Conservation (phyloP, 2,329 filamentous ascomycete species). For the Simplicillium aogashimaense region DNA sequence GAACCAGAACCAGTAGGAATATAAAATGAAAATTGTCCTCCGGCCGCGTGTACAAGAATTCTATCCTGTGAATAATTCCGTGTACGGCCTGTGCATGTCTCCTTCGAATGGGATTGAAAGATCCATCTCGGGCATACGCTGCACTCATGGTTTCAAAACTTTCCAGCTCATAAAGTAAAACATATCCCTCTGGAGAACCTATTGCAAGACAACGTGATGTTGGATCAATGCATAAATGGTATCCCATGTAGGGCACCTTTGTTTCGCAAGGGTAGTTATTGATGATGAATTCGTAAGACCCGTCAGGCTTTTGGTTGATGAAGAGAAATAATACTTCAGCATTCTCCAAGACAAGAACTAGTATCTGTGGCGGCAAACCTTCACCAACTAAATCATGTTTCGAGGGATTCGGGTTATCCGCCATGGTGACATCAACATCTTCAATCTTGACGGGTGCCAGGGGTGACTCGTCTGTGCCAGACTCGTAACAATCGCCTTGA, state of each 20-base stretch:
- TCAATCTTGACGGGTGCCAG: constrained; percentile 1
- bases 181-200: constrained; percentile 57
- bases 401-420: neutral
- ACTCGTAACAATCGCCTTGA: constrained; percentile 45
- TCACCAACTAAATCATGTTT: neutral
- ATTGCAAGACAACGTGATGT: constrained; percentile 60
- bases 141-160: constrained; percentile 38
- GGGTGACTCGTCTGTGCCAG: constrained; percentile 11
- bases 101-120: constrained; percentile 48
- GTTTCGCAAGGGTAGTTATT: constrained; percentile 50
- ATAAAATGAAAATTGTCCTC: constrained; percentile 63
- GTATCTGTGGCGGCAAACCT: constrained; percentile 62
- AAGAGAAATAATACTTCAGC: constrained; percentile 72
- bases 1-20: constrained; percentile 56
- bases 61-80: constrained; percentile 75
- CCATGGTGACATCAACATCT: constrained; percentile 3
- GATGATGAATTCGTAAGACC: constrained; percentile 48
- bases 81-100: constrained; percentile 38
- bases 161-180: constrained; percentile 64
- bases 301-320: constrained; percentile 34
- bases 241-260: constrained; percentile 48
- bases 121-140: constrained; percentile 34
- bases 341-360: constrained; percentile 67
- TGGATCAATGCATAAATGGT: constrained; percentile 67
- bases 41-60: constrained; percentile 66